Percentiles rank a stretch among this genome's conserved stretches.
These are phyloP conservation scores for Daldinia vernicosa DNA, from an alignment of 495 filamentous ascomycete species.

Conservation along the genomic window DNA sequence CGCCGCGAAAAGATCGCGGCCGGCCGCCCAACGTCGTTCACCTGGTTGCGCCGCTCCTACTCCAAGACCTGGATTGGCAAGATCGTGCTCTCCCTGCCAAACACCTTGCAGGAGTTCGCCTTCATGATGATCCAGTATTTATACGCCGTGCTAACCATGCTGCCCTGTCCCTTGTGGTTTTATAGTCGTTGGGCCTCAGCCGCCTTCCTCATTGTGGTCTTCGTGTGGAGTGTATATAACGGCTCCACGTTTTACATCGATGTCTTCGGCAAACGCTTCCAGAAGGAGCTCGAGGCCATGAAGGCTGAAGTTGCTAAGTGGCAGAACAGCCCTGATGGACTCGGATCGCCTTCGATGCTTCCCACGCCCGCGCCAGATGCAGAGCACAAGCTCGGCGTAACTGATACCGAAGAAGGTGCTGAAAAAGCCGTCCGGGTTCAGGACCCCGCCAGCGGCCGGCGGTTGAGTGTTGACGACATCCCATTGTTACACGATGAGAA, in stretches of 20 bases:
- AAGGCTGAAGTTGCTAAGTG: slow-evolving; percentile 90
- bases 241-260: slow-evolving; percentile 98
- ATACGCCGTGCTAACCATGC: slow-evolving; percentile 91
- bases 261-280: slow-evolving; percentile 93
- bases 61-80: slow-evolving; percentile 86
- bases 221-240: slow-evolving; percentile 92
- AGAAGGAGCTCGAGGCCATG: slow-evolving; percentile 92
- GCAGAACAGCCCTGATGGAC: slow-evolving; percentile 68
- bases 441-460: slow-evolving; percentile 39
- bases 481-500: slow-evolving; percentile 62
- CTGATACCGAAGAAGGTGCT: slow-evolving; percentile 26
- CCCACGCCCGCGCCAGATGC: slow-evolving; percentile 38
- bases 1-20: slow-evolving; percentile 94
- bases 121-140: slow-evolving; percentile 97
- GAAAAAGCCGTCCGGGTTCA: slow-evolving; percentile 40
- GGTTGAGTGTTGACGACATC: slow-evolving; percentile 61
- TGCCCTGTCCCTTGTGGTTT: slow-evolving; percentile 95
- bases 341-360: slow-evolving; percentile 52
- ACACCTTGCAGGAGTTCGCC: slow-evolving; percentile 79
- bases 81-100: slow-evolving; percentile 80
- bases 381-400: slow-evolving; percentile 19
- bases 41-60: slow-evolving; percentile 93
- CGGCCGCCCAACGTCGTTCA: slow-evolving; percentile 94
- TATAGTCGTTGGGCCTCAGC: slow-evolving; percentile 85
- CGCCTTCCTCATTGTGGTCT: slow-evolving; percentile 77